Base-by-base conservation (phyloP, 2,329 filamentous ascomycete species). In the Pseudocercospora pini-densiflorae region DNA sequence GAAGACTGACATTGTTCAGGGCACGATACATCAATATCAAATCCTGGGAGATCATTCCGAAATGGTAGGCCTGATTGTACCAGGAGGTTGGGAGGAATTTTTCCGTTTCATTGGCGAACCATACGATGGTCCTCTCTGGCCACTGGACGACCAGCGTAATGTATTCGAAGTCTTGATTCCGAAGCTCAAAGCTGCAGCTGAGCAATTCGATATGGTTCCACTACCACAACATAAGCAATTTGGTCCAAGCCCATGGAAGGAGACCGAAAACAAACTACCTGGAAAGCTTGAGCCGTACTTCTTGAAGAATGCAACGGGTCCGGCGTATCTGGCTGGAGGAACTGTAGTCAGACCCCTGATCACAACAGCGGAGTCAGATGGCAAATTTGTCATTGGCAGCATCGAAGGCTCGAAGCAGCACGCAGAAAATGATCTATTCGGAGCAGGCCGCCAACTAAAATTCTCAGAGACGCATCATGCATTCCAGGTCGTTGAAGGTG, bases 1-100 rank as follows among this genome's bases (percentile, higher is more conserved):
- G 23, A 31, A 40, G 36, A 57, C 55, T 71, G 59, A 67, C 55
- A 33, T n/a, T 12, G 7, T 12, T 1, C 43, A 85, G 82, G 81
- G 77, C 67, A 78, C 84, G 8, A 78, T 88, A 54, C 86, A 88
- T 72, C 86, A 87, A 69, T 86, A 86, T 4, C 82, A 87, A 63
- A 78, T 86, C 27, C 77, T 86, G 1, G 85, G 85, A 1, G 80
- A 84, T 0, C 84, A 87, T 67, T 85, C 85, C 1, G 86, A 88
- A 68, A 81, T 82, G 21, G 76, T 85, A 1, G 85, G 86, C 14
- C 75, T 88, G 3, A 83, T 88, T 29, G 84, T 84, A 0, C 86
- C 86, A 0, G 86, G 85, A 5, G 85, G 86, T 71, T 88, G 86
- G 86, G 79, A 87, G 29, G 85, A 88, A 70, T 88, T 88, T 78